Evolutionary conservation across 768 basidiomycete species (phyloP), one percentile per base, ranked within the genome.

Genomic region (Dioszegia crocea): DNA sequence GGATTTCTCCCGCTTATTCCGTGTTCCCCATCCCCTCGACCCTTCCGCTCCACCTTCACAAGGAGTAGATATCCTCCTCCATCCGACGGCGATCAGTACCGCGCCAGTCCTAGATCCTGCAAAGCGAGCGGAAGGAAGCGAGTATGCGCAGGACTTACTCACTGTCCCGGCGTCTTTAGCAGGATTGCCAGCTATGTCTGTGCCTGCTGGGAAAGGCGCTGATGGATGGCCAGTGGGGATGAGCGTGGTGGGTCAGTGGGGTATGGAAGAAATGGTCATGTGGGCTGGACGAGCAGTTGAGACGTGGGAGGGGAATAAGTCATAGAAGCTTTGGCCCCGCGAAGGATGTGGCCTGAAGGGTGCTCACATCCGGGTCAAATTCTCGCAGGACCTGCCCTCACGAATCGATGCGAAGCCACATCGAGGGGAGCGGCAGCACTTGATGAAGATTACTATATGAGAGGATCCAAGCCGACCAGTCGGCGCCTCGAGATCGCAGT

Each of bases 91-190:
- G 0, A 90, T 94, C 38, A 82, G 84, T n/a, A 86, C 86, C 0
- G 94, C 94, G 0, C 92, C 92, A 0, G 77, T 52, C 2, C 79
- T 93, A 43, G 24, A 24, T n/a, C 24, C 30, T 9, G 31, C 23
- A 0, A 17, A 21, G 1, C 48, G 63, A 16, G 76, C 82, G 0
- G 19, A 65, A n/a, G 70, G 73, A 19, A 81, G 82, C 43, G 80
- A 84, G 30, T 98, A 98, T 70, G 82, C 89, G 9, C 93, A 98
- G 69, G 93, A 98, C 62, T 84, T 94, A 5, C 79, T 98, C 61
- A 94, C 91, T 0, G 89, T 93, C 0, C 91, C 92, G 0, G 92
- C 91, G 4, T 91, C 89, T 0, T 79, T 99, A 33, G 92, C 89
- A 0, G 92, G 94, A 0, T 68, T 97, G 16, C 91, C 93, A 0